Conservation (phyloP, 768 basidiomycete genomes). For the Suillus sp. region DNA sequence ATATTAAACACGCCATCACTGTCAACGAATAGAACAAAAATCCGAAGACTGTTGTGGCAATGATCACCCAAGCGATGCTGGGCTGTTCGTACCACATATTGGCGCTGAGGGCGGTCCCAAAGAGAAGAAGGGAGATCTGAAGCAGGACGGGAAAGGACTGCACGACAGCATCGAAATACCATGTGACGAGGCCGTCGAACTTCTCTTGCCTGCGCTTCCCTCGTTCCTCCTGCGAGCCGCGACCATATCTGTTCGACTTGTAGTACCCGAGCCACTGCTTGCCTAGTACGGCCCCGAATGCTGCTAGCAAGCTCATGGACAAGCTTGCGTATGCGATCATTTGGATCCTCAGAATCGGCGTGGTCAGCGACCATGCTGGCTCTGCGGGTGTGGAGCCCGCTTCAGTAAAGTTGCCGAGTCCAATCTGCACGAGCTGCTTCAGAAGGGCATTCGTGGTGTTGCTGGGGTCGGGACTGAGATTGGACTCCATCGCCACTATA, state of each 20-base stretch:
- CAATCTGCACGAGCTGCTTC: constrained; percentile 12
- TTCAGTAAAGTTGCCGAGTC: constrained; percentile 3
- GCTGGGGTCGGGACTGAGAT: constrained; percentile 14
- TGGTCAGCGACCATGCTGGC: neutral
- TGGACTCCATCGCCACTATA: constrained; percentile 14
- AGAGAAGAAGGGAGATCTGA: constrained; percentile 18
- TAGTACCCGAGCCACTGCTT: constrained; percentile 20
- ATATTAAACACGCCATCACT: constrained; percentile 9
- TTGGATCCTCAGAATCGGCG: neutral
- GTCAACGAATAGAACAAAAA: constrained; percentile 8
- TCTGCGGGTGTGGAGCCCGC: neutral
- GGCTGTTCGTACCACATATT: neutral
- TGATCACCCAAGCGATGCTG: constrained; percentile 8
- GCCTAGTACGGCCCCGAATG: constrained; percentile 19
- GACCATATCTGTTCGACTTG: neutral
- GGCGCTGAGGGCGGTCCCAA: constrained; percentile 14
- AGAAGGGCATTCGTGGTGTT: constrained; percentile 18
- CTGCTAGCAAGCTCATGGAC: neutral
- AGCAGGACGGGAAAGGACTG: constrained; percentile 15
- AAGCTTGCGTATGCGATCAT: neutral
- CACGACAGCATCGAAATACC: constrained; percentile 17
- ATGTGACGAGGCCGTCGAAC: constrained; percentile 13
- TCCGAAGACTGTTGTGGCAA: neutral
- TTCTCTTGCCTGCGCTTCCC: constrained; percentile 14
- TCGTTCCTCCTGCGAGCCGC: constrained; percentile 15